Base-by-base conservation (phyloP, 768 basidiomycete genomes). In the Naganishia kalamii region DNA sequence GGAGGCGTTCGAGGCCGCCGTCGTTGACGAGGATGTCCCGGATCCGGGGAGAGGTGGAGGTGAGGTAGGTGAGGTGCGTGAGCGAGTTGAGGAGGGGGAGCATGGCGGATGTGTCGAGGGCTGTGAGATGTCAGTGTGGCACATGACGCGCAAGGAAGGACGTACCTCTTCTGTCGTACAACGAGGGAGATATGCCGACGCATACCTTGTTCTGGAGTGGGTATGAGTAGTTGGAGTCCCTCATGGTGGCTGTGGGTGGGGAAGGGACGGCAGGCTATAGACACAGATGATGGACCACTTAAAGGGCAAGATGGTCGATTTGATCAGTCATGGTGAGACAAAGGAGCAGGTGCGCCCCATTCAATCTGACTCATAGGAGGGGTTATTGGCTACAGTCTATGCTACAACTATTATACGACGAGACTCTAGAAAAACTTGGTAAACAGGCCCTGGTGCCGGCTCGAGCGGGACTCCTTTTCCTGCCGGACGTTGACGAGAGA, bases 21-120 rank as follows among this genome's bases (percentile, higher is more conserved):
- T 98, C 94, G 84, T 89, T 87, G 30, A 92, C 94, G 85, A 99
- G 89, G 71, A 96, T 97, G 80, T 99, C 96, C 65, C 94, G 87
- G 80, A 99, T 98, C 62, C 92, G 86, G 1, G 96, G 93, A 0
- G 93, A 96, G 6, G 96, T 97, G 0, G 91, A 92, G 8, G 94
- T 98, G 69, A 99, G 88, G 80, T 96, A 93, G 54, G 89, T 89
- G 63, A 97, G 87, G 80, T 96, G 92, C 32, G 90, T 92, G 60
- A 97, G 86, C 43, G 93, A 97, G 81, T 96, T 96, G 81, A 93
- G 86, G 44, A 92, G 81, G 0, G 84, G 76, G 7, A 80, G 70
- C 15, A 79, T 74, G 10, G 78, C 76, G 40, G 76, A 78, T 52
- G 80, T 80, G 41, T 79, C 78, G 54, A 79, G 76, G 1, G 78